Evolutionary conservation across 129 eudicot species (phyloP), one percentile per base, ranked within the genome.

Genomic region (Oenanthe sinensis): DNA sequence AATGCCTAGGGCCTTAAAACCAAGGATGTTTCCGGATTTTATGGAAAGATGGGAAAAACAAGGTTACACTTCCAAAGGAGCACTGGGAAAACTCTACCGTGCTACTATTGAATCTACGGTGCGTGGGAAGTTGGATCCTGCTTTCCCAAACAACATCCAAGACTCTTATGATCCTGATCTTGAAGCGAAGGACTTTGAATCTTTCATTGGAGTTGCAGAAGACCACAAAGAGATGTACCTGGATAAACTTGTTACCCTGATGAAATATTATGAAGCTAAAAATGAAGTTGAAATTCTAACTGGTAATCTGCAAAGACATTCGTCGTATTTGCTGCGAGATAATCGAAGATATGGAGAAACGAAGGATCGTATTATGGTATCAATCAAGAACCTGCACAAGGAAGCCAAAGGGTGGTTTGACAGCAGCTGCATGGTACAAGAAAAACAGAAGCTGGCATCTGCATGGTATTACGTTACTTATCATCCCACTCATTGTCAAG

Each of bases 381-480:
- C 99, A 9, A 76, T 87, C 0, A 92, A 89, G 89, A 83, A 87
- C 81, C 45, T 95, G 65, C 88, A 87, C 10, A 89, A 68, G 85
- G 99, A 95, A 44, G 95, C 87, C 4, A 90, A 77, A 75, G 91
- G 84, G 81, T 92, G 96, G 97, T 90, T 95, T 19, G 81, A 82
- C 80, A 75, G 77, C 26, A 78, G 90, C 72, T 88, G 96, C 77
- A 37, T 48, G 45, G 76, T 13, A 78, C 79, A 71, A 8, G 99
- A 87, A 15, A 75, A 76, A 1, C 87, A 79, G 50, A 87, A 83
- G 78, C 24, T 92, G 89, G 97, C 99, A 14, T 82, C 97, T 0
- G 97, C 99, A 0, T 95, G 99, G 99, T 92, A 95, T 81, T 84
- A 88, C 39, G 94, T 92, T 50, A 90, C 99, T 36, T 95, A 95